Percentiles rank a stretch among this genome's conserved stretches.
Conservation (phyloP, 179 eudicot species). For the Monotropa hypopitys region DNA sequence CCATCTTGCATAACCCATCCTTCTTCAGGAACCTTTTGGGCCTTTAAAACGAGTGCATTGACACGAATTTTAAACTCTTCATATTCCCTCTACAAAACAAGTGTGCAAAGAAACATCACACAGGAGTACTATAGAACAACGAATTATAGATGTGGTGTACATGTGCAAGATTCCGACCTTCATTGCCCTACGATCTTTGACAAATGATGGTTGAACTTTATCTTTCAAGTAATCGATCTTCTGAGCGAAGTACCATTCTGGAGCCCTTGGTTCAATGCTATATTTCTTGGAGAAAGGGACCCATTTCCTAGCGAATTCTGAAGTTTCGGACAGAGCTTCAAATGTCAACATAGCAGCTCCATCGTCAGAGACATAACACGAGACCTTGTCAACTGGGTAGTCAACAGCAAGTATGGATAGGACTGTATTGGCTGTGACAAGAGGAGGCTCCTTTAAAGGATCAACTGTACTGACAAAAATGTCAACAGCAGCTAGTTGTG, state of each 20-base stretch:
- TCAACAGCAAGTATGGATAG: slow-evolving; percentile 74
- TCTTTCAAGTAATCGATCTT: slow-evolving; percentile 69
- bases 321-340: slow-evolving; percentile 72
- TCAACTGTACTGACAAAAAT: slow-evolving; percentile 83
- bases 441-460: slow-evolving; percentile 80
- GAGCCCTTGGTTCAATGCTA: slow-evolving; percentile 73
- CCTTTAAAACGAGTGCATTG: slow-evolving; percentile 64
- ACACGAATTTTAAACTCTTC: slow-evolving; percentile 73
- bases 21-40: slow-evolving; percentile 67
- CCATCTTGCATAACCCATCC: slow-evolving; percentile 95
- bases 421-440: slow-evolving; percentile 76
- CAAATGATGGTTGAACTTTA: slow-evolving; percentile 62
- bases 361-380: slow-evolving; percentile 83
- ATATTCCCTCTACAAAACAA: slow-evolving; percentile 50
- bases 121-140: neutral
- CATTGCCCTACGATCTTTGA: slow-evolving; percentile 80
- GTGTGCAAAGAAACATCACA: neutral
- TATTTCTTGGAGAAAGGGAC: slow-evolving; percentile 77
- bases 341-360: slow-evolving; percentile 85
- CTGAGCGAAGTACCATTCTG: slow-evolving; percentile 71
- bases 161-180: slow-evolving; percentile 34
- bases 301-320: slow-evolving; percentile 74
- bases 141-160: neutral
- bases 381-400: slow-evolving; percentile 81
- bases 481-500: slow-evolving; percentile 79